phyloP scores from a whole-genome alignment of 805 yeast species.

The Cyberlindnera mississippiensis region DNA sequence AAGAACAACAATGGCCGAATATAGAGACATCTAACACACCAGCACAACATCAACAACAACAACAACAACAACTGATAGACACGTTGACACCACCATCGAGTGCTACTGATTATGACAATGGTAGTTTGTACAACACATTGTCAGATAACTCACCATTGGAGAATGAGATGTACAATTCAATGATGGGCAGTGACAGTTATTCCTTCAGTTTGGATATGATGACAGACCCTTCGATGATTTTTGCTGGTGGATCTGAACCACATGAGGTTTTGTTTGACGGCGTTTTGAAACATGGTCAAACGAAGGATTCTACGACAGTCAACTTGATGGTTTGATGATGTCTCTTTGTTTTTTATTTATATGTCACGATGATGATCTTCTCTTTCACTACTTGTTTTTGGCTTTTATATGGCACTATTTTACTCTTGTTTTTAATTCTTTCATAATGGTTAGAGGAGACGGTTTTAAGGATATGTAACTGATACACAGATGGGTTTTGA shows the following conservation, averaged over 20 bases:
- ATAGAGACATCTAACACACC: slow-evolving; percentile 5
- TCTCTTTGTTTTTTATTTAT: too few relatives aligned
- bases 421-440: too few relatives aligned
- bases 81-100: slow-evolving; percentile 24
- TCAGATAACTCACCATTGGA: slow-evolving; percentile 22
- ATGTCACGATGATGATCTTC: too few relatives aligned
- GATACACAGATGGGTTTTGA: neutral
- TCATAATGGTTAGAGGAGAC: too few relatives aligned
- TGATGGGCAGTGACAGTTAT: neutral
- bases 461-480: neutral
- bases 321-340: too few relatives aligned
- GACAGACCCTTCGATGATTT: neutral
- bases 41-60: too few relatives aligned
- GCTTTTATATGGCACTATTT: too few relatives aligned
- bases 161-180: slow-evolving; percentile 2
- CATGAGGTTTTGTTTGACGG: neutral
- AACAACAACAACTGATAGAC: neutral
- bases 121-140: neutral
- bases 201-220: neutral
- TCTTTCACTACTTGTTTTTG: too few relatives aligned
- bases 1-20: slow-evolving; percentile 20
- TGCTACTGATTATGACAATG: slow-evolving; percentile 15
- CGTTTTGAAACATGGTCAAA: neutral
- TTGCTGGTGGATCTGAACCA: neutral
- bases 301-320: too few relatives aligned